Percentiles rank a stretch among this genome's conserved stretches.
Conservation (phyloP, 768 basidiomycete species). For the Piloderma croceum region DNA sequence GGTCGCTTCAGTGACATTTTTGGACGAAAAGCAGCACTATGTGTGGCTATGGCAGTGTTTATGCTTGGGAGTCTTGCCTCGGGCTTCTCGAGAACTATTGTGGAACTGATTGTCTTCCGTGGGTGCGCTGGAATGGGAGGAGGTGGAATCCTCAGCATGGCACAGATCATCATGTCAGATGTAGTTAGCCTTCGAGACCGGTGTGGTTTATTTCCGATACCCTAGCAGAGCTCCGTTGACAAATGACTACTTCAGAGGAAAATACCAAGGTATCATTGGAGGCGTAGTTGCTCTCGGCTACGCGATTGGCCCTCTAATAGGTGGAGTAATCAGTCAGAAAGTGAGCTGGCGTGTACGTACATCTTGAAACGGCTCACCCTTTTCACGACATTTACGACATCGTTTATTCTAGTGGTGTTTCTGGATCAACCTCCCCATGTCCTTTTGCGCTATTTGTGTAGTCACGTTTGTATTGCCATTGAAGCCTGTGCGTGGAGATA, state of each 20-base stretch:
- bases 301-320: slow-evolving; percentile 61
- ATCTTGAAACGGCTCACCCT: neutral
- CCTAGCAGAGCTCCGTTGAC: too few species aligned
- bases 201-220: slow-evolving; percentile 32
- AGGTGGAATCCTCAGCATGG: slow-evolving; percentile 63
- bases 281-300: slow-evolving; percentile 57
- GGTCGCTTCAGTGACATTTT: slow-evolving; percentile 65
- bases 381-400: neutral
- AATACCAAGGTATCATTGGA: slow-evolving; percentile 73
- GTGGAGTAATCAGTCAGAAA: slow-evolving; percentile 58
- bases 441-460: slow-evolving; percentile 46
- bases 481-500: slow-evolving; percentile 59
- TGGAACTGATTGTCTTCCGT: slow-evolving; percentile 64
- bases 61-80: slow-evolving; percentile 60
- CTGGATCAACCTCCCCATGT: slow-evolving; percentile 64
- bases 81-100: slow-evolving; percentile 61
- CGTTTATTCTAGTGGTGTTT: slow-evolving; percentile 57
- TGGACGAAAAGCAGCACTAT: slow-evolving; percentile 56
- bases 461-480: slow-evolving; percentile 62
- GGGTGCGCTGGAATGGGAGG: slow-evolving; percentile 67
- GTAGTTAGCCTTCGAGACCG: slow-evolving; percentile 65
- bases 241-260: slow-evolving; percentile 41
- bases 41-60: slow-evolving; percentile 55
- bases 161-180: slow-evolving; percentile 69
- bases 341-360: slow-evolving; percentile 55